Conservation (phyloP, 2,329 filamentous ascomycete species). For the Exophiala viscosa region DNA sequence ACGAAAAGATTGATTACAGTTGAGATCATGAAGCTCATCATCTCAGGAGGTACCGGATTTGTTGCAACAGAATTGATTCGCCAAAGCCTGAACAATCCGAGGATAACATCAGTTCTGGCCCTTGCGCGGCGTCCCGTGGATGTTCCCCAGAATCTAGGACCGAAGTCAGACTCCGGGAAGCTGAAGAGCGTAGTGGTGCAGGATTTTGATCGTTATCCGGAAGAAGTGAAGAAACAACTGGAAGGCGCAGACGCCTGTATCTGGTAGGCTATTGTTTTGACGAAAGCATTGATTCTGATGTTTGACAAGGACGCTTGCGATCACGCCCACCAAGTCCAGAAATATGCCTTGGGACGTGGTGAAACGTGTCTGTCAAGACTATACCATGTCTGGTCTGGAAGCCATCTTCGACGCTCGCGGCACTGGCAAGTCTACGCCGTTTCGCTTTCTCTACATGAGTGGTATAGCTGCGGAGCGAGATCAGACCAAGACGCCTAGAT, state of each 20-base stretch:
- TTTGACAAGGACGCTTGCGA: slow-evolving; percentile 38
- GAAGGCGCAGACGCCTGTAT: slow-evolving; percentile 36
- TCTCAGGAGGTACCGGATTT: slow-evolving; percentile 36
- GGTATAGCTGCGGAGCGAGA: slow-evolving; percentile 46
- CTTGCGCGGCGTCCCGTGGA: slow-evolving; percentile 29
- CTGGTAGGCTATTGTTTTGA: slow-evolving; percentile 30
- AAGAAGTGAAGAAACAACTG: slow-evolving; percentile 32
- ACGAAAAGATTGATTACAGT: too few species aligned
- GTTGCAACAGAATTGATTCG: slow-evolving; percentile 36
- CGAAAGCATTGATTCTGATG: background rate
- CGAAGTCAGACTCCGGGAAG: slow-evolving; percentile 28
- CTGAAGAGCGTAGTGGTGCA: slow-evolving; percentile 33
- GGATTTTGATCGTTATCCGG: slow-evolving; percentile 35
- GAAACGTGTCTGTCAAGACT: slow-evolving; percentile 41
- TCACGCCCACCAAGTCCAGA: slow-evolving; percentile 39
- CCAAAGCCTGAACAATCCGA: slow-evolving; percentile 32
- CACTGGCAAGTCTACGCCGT: slow-evolving; percentile 31
- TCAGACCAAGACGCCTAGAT: slow-evolving; percentile 33
- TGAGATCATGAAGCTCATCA: slow-evolving; percentile 36
- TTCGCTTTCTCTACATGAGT: slow-evolving; percentile 52
- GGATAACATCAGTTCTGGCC: slow-evolving; percentile 32
- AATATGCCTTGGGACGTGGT: slow-evolving; percentile 36
- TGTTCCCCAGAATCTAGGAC: slow-evolving; percentile 2
- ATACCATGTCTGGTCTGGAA: slow-evolving; percentile 36
- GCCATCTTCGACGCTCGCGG: slow-evolving; percentile 33